Evolutionary conservation across 805 yeast species (phyloP).

Genomic region (Kurtzmaniella cleridarum): DNA sequence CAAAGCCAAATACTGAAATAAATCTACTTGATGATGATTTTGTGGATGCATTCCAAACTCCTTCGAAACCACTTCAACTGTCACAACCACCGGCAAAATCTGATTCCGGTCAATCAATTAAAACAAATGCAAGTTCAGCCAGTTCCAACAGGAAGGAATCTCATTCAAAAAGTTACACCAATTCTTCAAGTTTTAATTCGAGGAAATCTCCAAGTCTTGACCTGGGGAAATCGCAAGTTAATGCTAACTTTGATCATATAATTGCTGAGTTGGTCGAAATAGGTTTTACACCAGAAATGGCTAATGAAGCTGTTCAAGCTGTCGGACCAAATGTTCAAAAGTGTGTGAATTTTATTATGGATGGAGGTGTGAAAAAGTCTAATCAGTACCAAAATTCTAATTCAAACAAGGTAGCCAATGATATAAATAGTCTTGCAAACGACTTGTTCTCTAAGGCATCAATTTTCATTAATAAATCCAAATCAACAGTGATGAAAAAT

Average conservation of each 20-base stretch:
- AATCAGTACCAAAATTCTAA: conserved; percentile 6
- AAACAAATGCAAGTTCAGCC: background rate
- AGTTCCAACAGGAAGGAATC: background rate
- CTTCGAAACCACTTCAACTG: background rate
- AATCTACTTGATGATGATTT: conserved; percentile 38
- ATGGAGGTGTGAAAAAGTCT: conserved; percentile 5
- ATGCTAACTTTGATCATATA: conserved; percentile 37
- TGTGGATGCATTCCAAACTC: conserved; percentile 29
- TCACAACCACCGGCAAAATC: background rate
- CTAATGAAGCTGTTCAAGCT: conserved; percentile 53
- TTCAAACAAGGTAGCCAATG: conserved; percentile 10
- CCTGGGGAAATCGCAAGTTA: background rate
- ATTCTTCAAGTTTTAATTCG: background rate
- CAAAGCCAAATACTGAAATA: conserved; percentile 4
- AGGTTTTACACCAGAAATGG: conserved; percentile 64
- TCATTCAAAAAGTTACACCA: background rate
- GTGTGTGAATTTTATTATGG: conserved; percentile 66
- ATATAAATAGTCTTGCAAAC: conserved; percentile 48
- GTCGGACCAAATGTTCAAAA: conserved; percentile 57
- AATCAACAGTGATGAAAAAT: conserved; percentile 56
- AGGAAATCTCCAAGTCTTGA: background rate
- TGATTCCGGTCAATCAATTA: background rate
- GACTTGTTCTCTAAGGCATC: conserved; percentile 59
- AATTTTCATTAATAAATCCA: conserved; percentile 51
- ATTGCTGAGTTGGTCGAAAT: conserved; percentile 72